Evolutionary conservation across 1,139 yeast genomes (phyloP).

Genomic region (Sugiyamaella pinicola): DNA sequence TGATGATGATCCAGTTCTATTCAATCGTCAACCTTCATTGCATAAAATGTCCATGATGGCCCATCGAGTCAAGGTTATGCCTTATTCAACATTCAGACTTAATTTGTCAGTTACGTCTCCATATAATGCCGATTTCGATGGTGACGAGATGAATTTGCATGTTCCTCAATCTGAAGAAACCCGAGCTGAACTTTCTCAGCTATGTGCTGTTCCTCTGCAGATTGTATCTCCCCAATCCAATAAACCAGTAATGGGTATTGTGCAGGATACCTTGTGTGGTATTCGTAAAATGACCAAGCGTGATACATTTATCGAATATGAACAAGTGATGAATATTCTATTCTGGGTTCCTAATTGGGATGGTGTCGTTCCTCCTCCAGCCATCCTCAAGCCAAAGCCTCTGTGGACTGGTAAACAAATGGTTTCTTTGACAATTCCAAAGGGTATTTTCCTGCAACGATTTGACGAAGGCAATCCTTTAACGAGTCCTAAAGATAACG

Average conservation of each 20-base stretch:
- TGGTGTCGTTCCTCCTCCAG: constrained; percentile 97
- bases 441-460: constrained; percentile 91
- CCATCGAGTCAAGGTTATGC: constrained; percentile 99
- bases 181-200: constrained; percentile 89
- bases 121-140: constrained; percentile 99
- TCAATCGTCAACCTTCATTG: constrained; percentile 98
- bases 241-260: constrained; percentile 99
- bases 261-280: constrained; percentile 98
- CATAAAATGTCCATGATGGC: constrained; percentile 99
- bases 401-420: constrained; percentile 98
- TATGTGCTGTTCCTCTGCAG: constrained; percentile 96
- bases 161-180: constrained; percentile 99
- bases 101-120: constrained; percentile 97
- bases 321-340: constrained; percentile 93
- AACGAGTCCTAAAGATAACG: constrained; percentile 82
- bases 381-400: constrained; percentile 91
- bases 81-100: constrained; percentile 95
- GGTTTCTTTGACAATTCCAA: constrained; percentile 89
- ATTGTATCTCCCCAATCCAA: constrained; percentile 98
- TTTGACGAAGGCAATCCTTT: constrained; percentile 89
- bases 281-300: constrained; percentile 91
- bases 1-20: constrained; percentile 96
- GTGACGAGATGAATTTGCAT: constrained; percentile 99
- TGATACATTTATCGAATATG: constrained; percentile 85
- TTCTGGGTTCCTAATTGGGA: constrained; percentile 99